Evolutionary conservation across 768 basidiomycete genomes (phyloP).

Genomic region (Asterophora parasitica): DNA sequence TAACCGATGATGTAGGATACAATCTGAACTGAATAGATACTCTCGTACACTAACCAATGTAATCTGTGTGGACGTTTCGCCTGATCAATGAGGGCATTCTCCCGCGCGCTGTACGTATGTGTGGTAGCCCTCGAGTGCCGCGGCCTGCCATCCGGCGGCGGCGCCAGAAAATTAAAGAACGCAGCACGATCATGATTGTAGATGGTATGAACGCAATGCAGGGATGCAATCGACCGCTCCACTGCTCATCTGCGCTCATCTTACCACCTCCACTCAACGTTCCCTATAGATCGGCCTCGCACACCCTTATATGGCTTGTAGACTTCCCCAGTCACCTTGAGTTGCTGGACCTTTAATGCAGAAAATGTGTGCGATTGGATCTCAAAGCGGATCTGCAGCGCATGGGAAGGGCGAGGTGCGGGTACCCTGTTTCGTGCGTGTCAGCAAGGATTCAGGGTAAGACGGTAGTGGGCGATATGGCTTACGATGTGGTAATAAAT

Average conservation of each 20-base stretch:
- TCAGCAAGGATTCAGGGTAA: neutral
- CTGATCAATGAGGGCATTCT: neutral
- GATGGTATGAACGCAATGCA: too few species aligned
- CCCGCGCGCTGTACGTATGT: neutral
- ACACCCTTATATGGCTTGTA: constrained; percentile 96
- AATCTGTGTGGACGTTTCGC: neutral
- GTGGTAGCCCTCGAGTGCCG: too few species aligned
- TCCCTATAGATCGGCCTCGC: constrained; percentile 59
- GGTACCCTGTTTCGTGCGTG: constrained; percentile 20
- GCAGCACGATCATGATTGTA: too few species aligned
- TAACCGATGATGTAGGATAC: constrained; percentile 11
- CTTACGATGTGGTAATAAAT: constrained; percentile 36
- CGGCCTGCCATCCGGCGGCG: too few species aligned
- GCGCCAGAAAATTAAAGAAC: too few species aligned
- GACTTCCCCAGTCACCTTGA: constrained; percentile 70
- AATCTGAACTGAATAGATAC: constrained; percentile 5
- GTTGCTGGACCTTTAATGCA: constrained; percentile 78
- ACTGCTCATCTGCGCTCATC: constrained; percentile 2
- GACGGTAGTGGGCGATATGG: neutral
- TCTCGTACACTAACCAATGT: neutral
- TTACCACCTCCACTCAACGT: constrained; percentile 66
- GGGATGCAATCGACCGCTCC: neutral
- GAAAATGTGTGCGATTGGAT: constrained; percentile 73
- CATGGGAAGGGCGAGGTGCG: constrained; percentile 64
- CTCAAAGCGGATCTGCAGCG: constrained; percentile 68